These are phyloP conservation scores for Podospora sp. DNA, from an alignment of 495 filamentous ascomycete species.

Conservation along the genomic window DNA sequence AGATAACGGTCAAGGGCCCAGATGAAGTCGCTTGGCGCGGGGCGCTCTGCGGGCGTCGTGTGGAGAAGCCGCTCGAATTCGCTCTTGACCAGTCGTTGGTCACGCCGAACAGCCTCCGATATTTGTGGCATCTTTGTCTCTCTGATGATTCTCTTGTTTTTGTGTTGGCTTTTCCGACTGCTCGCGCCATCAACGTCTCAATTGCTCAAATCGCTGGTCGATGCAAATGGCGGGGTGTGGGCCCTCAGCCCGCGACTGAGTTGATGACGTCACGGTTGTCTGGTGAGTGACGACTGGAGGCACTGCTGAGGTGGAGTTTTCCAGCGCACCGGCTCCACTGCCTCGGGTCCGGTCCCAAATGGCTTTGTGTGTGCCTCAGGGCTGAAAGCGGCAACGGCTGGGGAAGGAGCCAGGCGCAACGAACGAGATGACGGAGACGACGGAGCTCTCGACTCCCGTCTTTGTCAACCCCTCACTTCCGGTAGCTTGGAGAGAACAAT, in stretches of 20 bases:
- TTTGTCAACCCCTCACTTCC: neutral
- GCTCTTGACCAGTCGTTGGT: slow-evolving; percentile 27
- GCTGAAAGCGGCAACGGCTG: neutral
- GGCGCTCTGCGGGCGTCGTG: slow-evolving; percentile 25
- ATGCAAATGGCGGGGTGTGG: neutral
- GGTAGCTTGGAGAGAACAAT: slow-evolving; percentile 1
- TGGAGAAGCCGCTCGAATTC: slow-evolving; percentile 23
- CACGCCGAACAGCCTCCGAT: slow-evolving; percentile 32
- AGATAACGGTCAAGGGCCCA: slow-evolving; percentile 35
- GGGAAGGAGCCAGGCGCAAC: no score
- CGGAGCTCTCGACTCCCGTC: neutral
- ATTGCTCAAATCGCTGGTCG: neutral
- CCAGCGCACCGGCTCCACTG: neutral
- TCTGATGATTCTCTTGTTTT: neutral
- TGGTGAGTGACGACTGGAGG: neutral
- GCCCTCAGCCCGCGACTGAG: neutral
- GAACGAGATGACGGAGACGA: no score
- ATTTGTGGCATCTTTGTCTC: slow-evolving; percentile 29
- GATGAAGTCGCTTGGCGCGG: slow-evolving; percentile 29
- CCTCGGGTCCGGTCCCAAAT: neutral
- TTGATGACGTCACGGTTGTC: neutral
- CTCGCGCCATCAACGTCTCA: no score
- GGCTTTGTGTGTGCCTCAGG: neutral
- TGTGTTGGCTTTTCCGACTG: no score
- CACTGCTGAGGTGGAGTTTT: neutral